A percentile compares a stretch with the other conserved stretches of the same genome.
These are phyloP conservation scores for Penicilliopsis zonata DNA, from an alignment of 495 filamentous ascomycete species.

Conservation along the genomic window DNA sequence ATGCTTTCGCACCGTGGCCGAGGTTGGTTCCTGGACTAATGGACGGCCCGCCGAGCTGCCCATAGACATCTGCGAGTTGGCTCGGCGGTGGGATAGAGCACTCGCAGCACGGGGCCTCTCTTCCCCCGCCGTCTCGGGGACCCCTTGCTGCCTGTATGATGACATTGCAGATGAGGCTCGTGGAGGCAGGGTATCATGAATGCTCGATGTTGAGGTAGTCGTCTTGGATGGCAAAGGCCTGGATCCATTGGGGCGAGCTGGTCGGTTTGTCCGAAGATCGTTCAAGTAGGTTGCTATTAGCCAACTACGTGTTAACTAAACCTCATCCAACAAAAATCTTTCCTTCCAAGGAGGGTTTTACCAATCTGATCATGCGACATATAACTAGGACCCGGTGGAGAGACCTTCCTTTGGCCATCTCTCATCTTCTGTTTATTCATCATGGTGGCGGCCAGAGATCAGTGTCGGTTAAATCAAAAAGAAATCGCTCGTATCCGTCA, in stretches of 20 bases:
- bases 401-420: constrained; percentile 45
- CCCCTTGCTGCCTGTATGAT: constrained; percentile 13
- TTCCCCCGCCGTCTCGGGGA: constrained; percentile 7
- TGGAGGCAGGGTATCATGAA: constrained; percentile 26
- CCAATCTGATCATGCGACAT: constrained; percentile 85
- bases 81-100: constrained; percentile 37
- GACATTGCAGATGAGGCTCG: constrained; percentile 37
- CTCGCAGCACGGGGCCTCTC: constrained; percentile 34
- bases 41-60: constrained; percentile 27
- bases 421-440: constrained; percentile 29
- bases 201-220: constrained; percentile 22
- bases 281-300: constrained; percentile 67
- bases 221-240: constrained; percentile 52
- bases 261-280: constrained; percentile 66
- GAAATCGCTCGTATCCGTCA: no score
- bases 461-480: background rate
- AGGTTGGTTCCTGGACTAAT: constrained; percentile 30
- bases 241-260: constrained; percentile 65
- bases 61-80: constrained; percentile 20
- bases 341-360: no score
- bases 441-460: constrained; percentile 6
- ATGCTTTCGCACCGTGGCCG: constrained; percentile 23
- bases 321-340: no score
- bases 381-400: constrained; percentile 63
- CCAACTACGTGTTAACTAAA: no score